These are phyloP conservation scores for Calcarisporium arbuscula DNA, from an alignment of 2,329 filamentous ascomycete species.

Conservation along the genomic window DNA sequence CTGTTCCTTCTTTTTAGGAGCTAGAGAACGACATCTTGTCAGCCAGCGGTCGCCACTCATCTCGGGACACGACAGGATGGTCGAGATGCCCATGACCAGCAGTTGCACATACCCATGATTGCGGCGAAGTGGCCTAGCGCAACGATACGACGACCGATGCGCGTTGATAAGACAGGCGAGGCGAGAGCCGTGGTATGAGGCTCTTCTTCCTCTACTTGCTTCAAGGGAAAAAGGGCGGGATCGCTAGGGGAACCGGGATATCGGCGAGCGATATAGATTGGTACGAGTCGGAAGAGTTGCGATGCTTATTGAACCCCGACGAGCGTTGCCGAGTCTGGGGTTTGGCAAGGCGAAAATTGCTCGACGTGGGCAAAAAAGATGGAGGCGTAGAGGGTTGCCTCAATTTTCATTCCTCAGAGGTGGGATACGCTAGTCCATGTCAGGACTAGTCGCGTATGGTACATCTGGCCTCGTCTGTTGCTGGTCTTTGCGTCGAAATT, in stretches of 20 bases:
- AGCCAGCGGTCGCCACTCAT: constrained; percentile 5
- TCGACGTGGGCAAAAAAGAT: constrained; percentile 33
- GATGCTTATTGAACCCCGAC: constrained; percentile 27
- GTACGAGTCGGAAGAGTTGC: constrained; percentile 12
- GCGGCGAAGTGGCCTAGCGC: constrained; percentile 45
- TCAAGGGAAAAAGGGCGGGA: constrained; percentile 6
- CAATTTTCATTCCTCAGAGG: constrained; percentile 35
- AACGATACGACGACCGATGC: constrained; percentile 35
- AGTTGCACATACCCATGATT: constrained; percentile 58
- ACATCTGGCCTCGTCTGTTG: too few species aligned
- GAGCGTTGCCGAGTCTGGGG: constrained; percentile 34
- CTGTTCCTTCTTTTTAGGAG: constrained; percentile 86
- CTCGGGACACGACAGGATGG: constrained; percentile 4
- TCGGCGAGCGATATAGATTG: constrained; percentile 12
- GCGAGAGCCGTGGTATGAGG: constrained; percentile 8
- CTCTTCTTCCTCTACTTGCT: too few species aligned
- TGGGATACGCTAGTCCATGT: constrained; percentile 33
- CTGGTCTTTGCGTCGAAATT: too few species aligned
- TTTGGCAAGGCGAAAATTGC: constrained; percentile 38
- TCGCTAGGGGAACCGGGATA: constrained; percentile 7
- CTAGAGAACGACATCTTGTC: constrained; percentile 38
- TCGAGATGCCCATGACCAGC: constrained; percentile 8
- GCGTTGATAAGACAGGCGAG: constrained; percentile 22
- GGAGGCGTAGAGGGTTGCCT: constrained; percentile 34
- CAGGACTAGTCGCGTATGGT: constrained; percentile 10